These are phyloP conservation scores for Penicillium frequentans DNA, from an alignment of 2,329 filamentous ascomycete species.

Conservation along the genomic window DNA sequence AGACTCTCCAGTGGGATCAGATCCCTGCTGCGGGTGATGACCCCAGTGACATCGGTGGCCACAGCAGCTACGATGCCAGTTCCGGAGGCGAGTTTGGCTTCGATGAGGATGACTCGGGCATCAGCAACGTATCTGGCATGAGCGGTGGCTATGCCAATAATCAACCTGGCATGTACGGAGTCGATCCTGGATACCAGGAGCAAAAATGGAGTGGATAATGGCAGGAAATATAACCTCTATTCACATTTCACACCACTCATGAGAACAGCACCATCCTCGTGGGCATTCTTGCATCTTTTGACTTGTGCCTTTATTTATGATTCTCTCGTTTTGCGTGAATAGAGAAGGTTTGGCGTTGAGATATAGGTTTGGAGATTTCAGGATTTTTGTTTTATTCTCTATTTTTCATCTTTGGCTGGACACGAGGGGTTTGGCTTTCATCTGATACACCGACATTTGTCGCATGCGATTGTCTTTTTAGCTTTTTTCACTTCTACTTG, in stretches of 20 bases:
- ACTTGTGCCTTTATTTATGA: not conserved
- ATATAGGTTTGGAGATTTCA: constrained; percentile 17
- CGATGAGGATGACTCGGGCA: constrained; percentile 44
- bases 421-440: not conserved
- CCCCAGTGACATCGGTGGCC: constrained; percentile 62
- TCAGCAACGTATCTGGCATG: constrained; percentile 36
- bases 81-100: constrained; percentile 45
- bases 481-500: not conserved
- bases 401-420: not conserved
- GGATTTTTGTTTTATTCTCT: not conserved
- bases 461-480: not conserved
- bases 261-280: constrained; percentile 11
- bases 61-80: constrained; percentile 53
- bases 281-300: not conserved
- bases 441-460: constrained; percentile 1
- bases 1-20: constrained; percentile 83
- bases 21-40: constrained; percentile 61
- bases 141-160: constrained; percentile 35
- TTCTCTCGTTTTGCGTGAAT: constrained; percentile 6
- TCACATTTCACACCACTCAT: not conserved
- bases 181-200: constrained; percentile 27
- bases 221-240: not conserved
- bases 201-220: constrained; percentile 30
- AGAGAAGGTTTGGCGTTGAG: constrained; percentile 29
- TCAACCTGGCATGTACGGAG: constrained; percentile 33